phyloP scores from a whole-genome alignment of 257 asterid species.

The Misopates orontium region DNA sequence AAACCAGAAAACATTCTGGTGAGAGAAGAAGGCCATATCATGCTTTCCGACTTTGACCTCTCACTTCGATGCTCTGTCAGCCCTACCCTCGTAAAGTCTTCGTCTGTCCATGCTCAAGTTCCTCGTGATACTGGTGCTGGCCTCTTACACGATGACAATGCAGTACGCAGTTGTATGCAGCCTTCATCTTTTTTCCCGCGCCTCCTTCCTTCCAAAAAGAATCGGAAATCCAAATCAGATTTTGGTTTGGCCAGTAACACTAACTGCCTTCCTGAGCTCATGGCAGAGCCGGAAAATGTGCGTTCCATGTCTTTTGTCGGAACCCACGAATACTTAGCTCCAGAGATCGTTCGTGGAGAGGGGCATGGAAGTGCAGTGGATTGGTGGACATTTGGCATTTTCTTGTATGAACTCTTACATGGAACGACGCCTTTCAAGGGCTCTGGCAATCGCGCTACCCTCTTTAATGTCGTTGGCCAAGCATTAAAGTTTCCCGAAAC shows the following conservation, averaged over 20 bases:
- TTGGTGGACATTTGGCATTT: slow-evolving; percentile 58
- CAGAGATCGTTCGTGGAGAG: slow-evolving; percentile 60
- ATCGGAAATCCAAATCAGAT: slow-evolving; percentile 55
- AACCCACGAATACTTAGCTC: slow-evolving; percentile 56
- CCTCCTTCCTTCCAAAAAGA: slow-evolving; percentile 47
- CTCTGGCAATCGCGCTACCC: slow-evolving; percentile 41
- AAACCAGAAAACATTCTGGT: slow-evolving; percentile 86
- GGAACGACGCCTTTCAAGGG: slow-evolving; percentile 55
- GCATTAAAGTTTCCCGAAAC: slow-evolving; percentile 46
- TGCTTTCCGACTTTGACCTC: slow-evolving; percentile 86
- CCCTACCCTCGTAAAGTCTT: slow-evolving; percentile 81
- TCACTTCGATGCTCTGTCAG: slow-evolving; percentile 79
- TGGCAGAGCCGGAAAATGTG: slow-evolving; percentile 55
- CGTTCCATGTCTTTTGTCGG: slow-evolving; percentile 58
- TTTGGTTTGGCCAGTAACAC: slow-evolving; percentile 38
- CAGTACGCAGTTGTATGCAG: slow-evolving; percentile 41
- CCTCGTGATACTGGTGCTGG: slow-evolving; percentile 17
- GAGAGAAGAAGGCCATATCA: slow-evolving; percentile 78
- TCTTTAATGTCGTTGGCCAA: slow-evolving; percentile 48
- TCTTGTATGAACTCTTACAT: slow-evolving; percentile 46
- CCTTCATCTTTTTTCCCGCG: slow-evolving; percentile 47
- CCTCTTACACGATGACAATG: slow-evolving; percentile 34
- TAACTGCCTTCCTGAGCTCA: slow-evolving; percentile 48
- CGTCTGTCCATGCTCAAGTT: slow-evolving; percentile 50
- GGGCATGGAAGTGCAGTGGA: slow-evolving; percentile 59